These are phyloP conservation scores for Penicillium silybi DNA, from an alignment of 495 filamentous ascomycete species.

Conservation along the genomic window DNA sequence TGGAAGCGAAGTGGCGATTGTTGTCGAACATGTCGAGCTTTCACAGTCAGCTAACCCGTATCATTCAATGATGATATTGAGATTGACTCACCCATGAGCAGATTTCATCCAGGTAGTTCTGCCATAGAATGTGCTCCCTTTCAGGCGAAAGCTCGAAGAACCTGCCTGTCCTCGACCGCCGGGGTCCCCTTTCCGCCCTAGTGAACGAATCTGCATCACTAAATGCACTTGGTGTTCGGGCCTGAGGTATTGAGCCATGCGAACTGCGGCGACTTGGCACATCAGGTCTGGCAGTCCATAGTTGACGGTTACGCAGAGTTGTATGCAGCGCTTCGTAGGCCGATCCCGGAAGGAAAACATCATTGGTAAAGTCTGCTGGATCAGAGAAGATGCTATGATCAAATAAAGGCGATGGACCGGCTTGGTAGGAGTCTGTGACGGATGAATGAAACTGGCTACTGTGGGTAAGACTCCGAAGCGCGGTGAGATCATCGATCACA, in stretches of 20 bases:
- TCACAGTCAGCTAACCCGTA: not conserved
- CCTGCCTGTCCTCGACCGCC: conserved; percentile 11
- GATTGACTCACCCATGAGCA: conserved; percentile 39
- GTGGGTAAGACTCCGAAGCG: conserved; percentile 13
- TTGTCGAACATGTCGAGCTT: conserved; percentile 48
- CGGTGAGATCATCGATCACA: conserved; percentile 22
- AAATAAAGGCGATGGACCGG: conserved; percentile 21
- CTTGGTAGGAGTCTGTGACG: conserved; percentile 16
- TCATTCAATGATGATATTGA: not conserved
- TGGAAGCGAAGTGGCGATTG: conserved; percentile 39
- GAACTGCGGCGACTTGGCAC: conserved; percentile 22
- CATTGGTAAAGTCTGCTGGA: conserved; percentile 22
- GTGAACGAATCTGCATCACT: conserved; percentile 5
- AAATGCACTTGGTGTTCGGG: conserved; percentile 5
- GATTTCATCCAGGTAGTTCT: conserved; percentile 42
- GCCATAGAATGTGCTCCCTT: conserved; percentile 32
- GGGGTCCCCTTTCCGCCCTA: not conserved
- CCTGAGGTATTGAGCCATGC: conserved; percentile 6
- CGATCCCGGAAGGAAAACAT: conserved; percentile 33
- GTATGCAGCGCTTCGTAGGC: conserved; percentile 35
- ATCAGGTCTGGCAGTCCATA: conserved; percentile 31
- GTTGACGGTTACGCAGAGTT: conserved; percentile 30
- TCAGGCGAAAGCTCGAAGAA: conserved; percentile 25
- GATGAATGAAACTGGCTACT: conserved; percentile 4
- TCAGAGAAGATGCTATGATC: conserved; percentile 26